A percentile compares a stretch with the other conserved stretches of the same genome.
Evolutionary conservation across 208 protist species (phyloP).

Genomic region (Trypanosomatidae sp.): DNA sequence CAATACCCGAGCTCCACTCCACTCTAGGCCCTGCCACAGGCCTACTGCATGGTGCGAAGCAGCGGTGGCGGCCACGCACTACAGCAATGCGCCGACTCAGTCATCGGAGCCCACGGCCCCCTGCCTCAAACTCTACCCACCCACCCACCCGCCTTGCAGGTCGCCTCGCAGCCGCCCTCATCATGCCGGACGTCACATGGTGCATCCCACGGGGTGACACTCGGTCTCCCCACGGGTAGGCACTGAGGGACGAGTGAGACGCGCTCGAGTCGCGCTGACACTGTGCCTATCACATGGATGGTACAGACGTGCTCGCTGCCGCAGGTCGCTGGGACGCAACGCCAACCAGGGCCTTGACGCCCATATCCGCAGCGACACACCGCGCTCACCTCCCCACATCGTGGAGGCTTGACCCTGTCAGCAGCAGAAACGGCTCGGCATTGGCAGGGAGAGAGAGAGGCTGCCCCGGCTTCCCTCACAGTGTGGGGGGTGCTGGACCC

Average conservation of each 20-base stretch:
- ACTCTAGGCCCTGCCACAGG: neutral
- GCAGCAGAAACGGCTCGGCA: neutral
- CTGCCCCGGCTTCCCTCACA: neutral
- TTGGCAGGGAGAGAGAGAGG: neutral
- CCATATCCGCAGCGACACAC: neutral
- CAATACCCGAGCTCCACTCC: neutral
- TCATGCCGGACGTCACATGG: neutral
- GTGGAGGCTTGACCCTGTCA: neutral
- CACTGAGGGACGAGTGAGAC: neutral
- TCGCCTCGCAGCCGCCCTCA: neutral
- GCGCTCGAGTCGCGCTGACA: neutral
- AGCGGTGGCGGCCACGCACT: neutral
- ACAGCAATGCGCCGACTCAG: neutral
- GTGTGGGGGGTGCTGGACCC: neutral
- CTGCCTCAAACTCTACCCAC: neutral
- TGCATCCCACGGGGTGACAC: neutral
- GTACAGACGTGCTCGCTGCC: neutral
- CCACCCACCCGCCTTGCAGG: neutral
- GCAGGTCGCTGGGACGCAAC: neutral
- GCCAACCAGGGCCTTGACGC: neutral
- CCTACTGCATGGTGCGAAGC: neutral
- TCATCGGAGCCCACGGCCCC: neutral
- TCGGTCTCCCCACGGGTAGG: neutral
- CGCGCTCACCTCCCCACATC: neutral
- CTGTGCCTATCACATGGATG: neutral